A percentile compares a stretch with the other conserved stretches of the same genome.
phyloP scores from a whole-genome alignment of 2,329 filamentous ascomycete genomes.

The Pseudogymnoascus sp. region DNA sequence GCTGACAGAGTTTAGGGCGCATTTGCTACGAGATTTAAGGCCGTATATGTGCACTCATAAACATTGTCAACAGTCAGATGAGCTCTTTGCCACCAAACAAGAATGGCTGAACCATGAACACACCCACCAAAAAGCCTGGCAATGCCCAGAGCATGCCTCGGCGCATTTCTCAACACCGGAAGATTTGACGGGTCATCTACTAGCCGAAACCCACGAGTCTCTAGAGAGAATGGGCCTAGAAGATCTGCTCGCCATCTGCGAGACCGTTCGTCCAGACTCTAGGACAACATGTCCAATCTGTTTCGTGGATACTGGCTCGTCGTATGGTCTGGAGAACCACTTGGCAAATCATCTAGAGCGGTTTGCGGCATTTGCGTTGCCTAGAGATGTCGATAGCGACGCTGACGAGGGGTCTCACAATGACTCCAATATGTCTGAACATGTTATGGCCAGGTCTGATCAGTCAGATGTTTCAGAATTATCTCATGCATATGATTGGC shows the following conservation, averaged over 20 bases:
- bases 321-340: not conserved
- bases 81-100: constrained; percentile 1
- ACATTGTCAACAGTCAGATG: not conserved
- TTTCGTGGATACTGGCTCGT: not conserved
- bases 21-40: not conserved
- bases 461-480: not conserved
- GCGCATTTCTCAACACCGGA: not conserved
- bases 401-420: not conserved
- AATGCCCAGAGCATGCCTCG: constrained; percentile 1
- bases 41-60: not conserved
- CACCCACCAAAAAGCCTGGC: not conserved
- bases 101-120: not conserved
- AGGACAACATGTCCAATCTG: not conserved
- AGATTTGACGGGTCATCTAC: not conserved
- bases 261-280: not conserved
- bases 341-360: not conserved
- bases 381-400: not conserved
- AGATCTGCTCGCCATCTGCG: not conserved
- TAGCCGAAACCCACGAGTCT: not conserved
- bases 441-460: not conserved
- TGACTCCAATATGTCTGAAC: not conserved
- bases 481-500: not conserved
- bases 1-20: not conserved
- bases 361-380: constrained; percentile 4
- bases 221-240: not conserved